Base-by-base conservation (phyloP, 2,329 filamentous ascomycete genomes). In the Talaromyces sp. region DNA sequence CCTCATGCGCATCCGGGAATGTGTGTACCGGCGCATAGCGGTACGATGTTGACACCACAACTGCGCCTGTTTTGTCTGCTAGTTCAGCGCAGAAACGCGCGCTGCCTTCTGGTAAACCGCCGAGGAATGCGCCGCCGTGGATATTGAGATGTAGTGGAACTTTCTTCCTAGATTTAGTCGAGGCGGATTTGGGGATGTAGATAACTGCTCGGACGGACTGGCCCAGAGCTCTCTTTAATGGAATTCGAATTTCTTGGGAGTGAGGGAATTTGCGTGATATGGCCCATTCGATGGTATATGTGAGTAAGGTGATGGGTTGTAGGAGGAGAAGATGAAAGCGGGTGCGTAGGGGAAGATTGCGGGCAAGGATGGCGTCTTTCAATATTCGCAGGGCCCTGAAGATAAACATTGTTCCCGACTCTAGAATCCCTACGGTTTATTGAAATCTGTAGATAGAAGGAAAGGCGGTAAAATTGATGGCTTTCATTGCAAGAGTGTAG, bases 301-400 rank as follows among this genome's bases (percentile, higher is more conserved):
- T 75, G 8, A 83, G 65, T 38, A 80, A 63, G 3, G 71, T 72
- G n/a, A 79, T 70, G 15, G 81, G 80, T 65, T 81, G 78, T 19
- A 84, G 75, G 43, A 77, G 63, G 22, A 84, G 70, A 10, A 81
- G 74, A 7, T 80, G 79, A 79, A 81, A 81, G 67, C 81, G 79
- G 31, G 77, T 69, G 15, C 67, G 65, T 67, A 76, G 80, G 3
- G 80, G 76, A 47, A 83, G 73, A 58, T 71, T 69, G 19, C 64
- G 68, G 11, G 75, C 70, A 67, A 79, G 77, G 47, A 82, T 62
- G 27, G 77, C 76, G 49, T 78, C 74, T 7, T 59, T 68, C 7
- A 69, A 17, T 31, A 59, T 59, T 17, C 56, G 22, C 31, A 59
- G 56, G 7, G 56, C 56, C 15, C 36, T 17, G 36, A 59, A 2